These are phyloP conservation scores for Talaromyces rugulosus DNA, from an alignment of 2,329 filamentous ascomycete species.

Conservation along the genomic window DNA sequence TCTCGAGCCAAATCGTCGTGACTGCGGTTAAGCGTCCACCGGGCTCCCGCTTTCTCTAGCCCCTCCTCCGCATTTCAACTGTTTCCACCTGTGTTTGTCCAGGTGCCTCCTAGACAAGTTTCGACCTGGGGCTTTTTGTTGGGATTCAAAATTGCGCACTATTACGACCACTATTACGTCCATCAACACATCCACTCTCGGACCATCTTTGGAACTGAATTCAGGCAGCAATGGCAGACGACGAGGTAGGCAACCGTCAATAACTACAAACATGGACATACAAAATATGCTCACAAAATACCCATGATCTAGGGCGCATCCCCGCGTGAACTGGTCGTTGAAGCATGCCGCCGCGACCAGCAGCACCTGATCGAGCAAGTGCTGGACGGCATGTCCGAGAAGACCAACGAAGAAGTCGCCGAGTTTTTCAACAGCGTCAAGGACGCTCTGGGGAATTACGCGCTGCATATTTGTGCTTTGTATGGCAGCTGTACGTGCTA, in stretches of 20 bases:
- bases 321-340: constrained; percentile 78
- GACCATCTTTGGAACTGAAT: not conserved
- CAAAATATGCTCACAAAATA: not conserved
- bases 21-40: not conserved
- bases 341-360: constrained; percentile 92
- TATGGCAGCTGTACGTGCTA: constrained; percentile 72
- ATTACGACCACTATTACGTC: not conserved
- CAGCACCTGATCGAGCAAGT: constrained; percentile 75
- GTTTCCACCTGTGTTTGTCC: constrained; percentile 15
- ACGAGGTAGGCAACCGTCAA: constrained; percentile 30
- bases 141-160: not conserved
- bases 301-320: constrained; percentile 66
- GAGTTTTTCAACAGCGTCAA: constrained; percentile 78
- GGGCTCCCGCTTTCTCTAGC: constrained; percentile 2
- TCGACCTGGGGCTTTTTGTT: not conserved
- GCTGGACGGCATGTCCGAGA: constrained; percentile 57
- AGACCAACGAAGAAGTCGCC: constrained; percentile 61
- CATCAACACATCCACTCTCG: not conserved
- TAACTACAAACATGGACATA: not conserved
- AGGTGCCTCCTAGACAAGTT: not conserved
- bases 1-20: not conserved
- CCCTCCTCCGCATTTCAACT: constrained; percentile 11
- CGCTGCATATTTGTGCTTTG: constrained; percentile 82
- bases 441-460: constrained; percentile 80
- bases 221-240: constrained; percentile 35